Percentiles rank a stretch among this genome's conserved stretches.
Evolutionary conservation across 768 basidiomycete genomes (phyloP).

Genomic region (Chalciporus chontae): DNA sequence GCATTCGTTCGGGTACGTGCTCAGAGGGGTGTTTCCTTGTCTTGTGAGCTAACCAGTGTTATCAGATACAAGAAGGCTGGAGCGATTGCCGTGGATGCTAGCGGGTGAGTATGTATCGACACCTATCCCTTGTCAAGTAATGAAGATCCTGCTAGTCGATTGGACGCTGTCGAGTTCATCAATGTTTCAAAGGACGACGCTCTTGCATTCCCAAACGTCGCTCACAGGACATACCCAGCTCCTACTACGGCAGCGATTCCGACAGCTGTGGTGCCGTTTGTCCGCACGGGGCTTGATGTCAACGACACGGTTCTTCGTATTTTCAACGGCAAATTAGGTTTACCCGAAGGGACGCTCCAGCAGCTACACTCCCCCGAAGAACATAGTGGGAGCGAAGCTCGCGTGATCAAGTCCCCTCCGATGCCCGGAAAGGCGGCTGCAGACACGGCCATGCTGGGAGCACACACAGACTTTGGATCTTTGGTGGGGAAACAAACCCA

Average conservation of each 20-base stretch:
- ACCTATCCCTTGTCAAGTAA: neutral
- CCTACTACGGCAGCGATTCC: constrained; percentile 50
- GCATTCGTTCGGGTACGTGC: constrained; percentile 35
- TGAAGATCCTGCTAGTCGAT: neutral
- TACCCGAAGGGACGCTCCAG: constrained; percentile 47
- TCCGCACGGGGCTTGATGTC: constrained; percentile 53
- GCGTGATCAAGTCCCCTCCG: constrained; percentile 50
- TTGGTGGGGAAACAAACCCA: constrained; percentile 37
- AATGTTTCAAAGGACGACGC: constrained; percentile 71
- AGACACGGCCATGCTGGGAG: constrained; percentile 48
- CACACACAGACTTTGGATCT: constrained; percentile 76
- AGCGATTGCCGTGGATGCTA: constrained; percentile 58
- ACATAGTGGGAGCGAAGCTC: constrained; percentile 53
- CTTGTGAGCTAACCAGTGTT: neutral
- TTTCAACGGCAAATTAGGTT: constrained; percentile 54
- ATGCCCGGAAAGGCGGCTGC: constrained; percentile 23
- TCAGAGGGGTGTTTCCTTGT: neutral
- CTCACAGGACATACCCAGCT: constrained; percentile 54
- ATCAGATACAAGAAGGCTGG: constrained; percentile 59
- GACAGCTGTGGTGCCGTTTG: constrained; percentile 49
- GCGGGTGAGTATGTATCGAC: constrained; percentile 33
- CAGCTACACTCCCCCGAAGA: constrained; percentile 43
- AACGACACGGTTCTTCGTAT: constrained; percentile 50
- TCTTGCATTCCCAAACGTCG: constrained; percentile 51
- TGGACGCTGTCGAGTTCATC: constrained; percentile 60